A percentile compares a stretch with the other conserved stretches of the same genome.
Conservation (phyloP, 495 filamentous ascomycete species). For the Ramalina intermedia region DNA sequence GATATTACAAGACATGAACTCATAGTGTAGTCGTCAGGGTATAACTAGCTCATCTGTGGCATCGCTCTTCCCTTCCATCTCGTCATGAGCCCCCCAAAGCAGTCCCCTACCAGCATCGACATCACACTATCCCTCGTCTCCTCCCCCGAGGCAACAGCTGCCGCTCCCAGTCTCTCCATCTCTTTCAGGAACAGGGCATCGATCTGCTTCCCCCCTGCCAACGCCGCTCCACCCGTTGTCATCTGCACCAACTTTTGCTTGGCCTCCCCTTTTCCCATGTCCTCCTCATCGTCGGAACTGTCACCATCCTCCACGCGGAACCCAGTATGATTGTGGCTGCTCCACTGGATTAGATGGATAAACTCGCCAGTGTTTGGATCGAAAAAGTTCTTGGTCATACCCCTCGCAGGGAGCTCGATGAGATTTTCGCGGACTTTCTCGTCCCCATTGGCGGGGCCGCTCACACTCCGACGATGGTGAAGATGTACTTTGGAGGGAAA, state of each 20-base stretch:
- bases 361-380: slow-evolving; percentile 10
- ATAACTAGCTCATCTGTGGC: no score
- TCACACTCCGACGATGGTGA: background rate
- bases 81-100: no score
- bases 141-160: background rate
- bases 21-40: no score
- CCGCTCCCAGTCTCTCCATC: background rate
- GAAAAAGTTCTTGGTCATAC: slow-evolving; percentile 6
- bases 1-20: no score
- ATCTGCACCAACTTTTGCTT: slow-evolving; percentile 1
- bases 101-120: no score
- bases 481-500: no score
- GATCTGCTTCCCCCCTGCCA: slow-evolving; percentile 1
- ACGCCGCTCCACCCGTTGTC: slow-evolving; percentile 1
- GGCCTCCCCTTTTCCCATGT: background rate
- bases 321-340: background rate
- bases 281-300: background rate
- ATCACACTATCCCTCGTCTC: no score
- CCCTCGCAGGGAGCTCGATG: slow-evolving; percentile 5
- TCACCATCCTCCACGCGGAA: background rate
- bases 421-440: slow-evolving; percentile 5
- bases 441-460: background rate
- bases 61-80: no score
- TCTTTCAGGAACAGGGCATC: background rate
- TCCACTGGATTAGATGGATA: slow-evolving; percentile 9